A percentile compares a stretch with the other conserved stretches of the same genome.
Conservation (phyloP, 441 rosid species). For the Daphne laureola region DNA sequence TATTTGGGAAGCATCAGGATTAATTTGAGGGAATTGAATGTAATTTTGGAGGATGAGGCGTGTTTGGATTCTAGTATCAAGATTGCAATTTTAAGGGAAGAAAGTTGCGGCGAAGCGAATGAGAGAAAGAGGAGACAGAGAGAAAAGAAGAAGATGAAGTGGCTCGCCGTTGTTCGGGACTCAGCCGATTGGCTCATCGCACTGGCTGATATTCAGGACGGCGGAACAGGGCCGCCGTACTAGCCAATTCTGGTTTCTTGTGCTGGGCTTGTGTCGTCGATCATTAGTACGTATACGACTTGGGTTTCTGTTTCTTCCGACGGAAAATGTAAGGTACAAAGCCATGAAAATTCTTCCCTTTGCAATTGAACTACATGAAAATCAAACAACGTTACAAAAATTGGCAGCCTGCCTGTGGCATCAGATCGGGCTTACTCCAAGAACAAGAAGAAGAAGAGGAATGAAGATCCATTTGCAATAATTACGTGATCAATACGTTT, state of each 20-base stretch:
- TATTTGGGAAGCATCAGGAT: slow-evolving; percentile 52
- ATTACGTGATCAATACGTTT: too few species aligned
- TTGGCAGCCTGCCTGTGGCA: too few species aligned
- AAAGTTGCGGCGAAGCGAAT: slow-evolving; percentile 29
- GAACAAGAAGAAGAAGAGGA: too few species aligned
- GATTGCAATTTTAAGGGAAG: slow-evolving; percentile 42
- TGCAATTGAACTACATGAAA: too few species aligned
- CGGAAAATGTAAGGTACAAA: too few species aligned
- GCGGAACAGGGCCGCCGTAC: slow-evolving; percentile 38
- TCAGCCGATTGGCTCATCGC: slow-evolving; percentile 72
- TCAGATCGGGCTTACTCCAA: too few species aligned
- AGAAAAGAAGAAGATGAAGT: slow-evolving; percentile 60
- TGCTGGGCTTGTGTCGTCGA: slow-evolving; percentile 70
- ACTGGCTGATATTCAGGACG: slow-evolving; percentile 55
- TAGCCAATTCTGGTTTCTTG: slow-evolving; percentile 39
- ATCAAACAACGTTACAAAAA: too few species aligned
- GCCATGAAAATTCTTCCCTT: too few species aligned
- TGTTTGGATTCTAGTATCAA: slow-evolving; percentile 46
- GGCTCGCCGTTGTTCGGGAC: slow-evolving; percentile 60
- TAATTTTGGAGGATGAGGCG: slow-evolving; percentile 35
- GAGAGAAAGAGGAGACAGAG: slow-evolving; percentile 39
- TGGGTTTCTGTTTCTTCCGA: slow-evolving; percentile 36
- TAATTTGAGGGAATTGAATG: slow-evolving; percentile 63
- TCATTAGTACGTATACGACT: slow-evolving; percentile 71
- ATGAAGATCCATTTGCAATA: too few species aligned